Base-by-base conservation (phyloP, 2,329 filamentous ascomycete genomes). In the Calonectria hongkongensis region DNA sequence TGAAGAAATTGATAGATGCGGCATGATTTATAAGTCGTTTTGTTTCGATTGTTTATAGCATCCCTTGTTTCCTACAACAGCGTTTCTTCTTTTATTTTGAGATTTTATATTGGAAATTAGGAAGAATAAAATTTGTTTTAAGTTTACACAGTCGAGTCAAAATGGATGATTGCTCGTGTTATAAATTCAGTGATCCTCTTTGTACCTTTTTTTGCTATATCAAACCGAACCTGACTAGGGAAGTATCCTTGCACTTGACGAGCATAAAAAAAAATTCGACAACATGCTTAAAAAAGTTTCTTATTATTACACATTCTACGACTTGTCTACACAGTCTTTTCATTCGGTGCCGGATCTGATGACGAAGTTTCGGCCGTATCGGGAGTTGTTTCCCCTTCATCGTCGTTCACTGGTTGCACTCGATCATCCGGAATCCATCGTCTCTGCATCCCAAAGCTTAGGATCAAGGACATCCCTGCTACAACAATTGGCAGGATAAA, bases 371-470 rank as follows among this genome's bases (percentile, higher is more conserved):
- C 68, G 47, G 71, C 7, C 2, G 43, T 39, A 41, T 68, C 27
- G 0, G 28, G 0, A 16, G 30, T 36, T 33, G 30, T 47, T 33
- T 21, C 56, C 2, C 7, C 33, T 45, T 48, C 72, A 3, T 30
- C 68, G 2, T 28, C 71, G 27, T 65, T 33, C 1, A 18, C 1
- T 18, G 68, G 64, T 50, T 71, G 68, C 43, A 68, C 56, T 21
- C 72, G 50, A 54, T 73, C 72, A 16, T 73, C 72, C 15, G 72
- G 72, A 62, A 73, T 73, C 72, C 72, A 73, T 39, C 68, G 43
- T 12, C 72, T 62, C 64, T 73, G 64, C 72, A 73, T 73, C 60
- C 72, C 72, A 15, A 73, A 73, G 10, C 72, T 73, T 15, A 73
- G 27, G 45, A 71, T 21, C 64, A 73, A 62, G 4, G 72, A 71